A percentile compares a stretch with the other conserved stretches of the same genome.
These are phyloP conservation scores for Smittium culicis DNA, from an alignment of 371 early-diverging fungal genomes.

Conservation along the genomic window DNA sequence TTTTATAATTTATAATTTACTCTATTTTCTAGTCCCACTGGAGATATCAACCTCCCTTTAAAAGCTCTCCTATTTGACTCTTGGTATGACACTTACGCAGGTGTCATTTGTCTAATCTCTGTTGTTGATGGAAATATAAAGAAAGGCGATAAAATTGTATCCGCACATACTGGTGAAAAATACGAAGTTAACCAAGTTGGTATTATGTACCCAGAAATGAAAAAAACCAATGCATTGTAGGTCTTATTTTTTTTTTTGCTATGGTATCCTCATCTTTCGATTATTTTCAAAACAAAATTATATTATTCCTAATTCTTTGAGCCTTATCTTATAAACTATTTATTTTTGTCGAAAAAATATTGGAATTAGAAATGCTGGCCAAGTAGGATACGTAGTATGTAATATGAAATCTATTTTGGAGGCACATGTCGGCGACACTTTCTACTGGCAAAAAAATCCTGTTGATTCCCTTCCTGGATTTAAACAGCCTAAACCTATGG, in stretches of 20 bases:
- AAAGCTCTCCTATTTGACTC: constrained; percentile 83
- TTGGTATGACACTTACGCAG: constrained; percentile 92
- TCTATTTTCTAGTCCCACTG: constrained; percentile 32
- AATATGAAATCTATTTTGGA: constrained; percentile 87
- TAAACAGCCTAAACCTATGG: constrained; percentile 72
- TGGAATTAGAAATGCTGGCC: constrained; percentile 54
- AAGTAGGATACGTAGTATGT: constrained; percentile 87
- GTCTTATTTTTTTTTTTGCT: too few species aligned
- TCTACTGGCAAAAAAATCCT: constrained; percentile 46
- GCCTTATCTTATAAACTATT: too few species aligned
- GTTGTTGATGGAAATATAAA: constrained; percentile 69
- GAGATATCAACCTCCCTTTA: constrained; percentile 48
- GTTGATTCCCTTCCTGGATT: constrained; percentile 78
- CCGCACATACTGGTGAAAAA: constrained; percentile 51
- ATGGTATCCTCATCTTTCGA: too few species aligned
- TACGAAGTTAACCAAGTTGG: constrained; percentile 90
- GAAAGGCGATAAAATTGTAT: constrained; percentile 67
- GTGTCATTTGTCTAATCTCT: constrained; percentile 85
- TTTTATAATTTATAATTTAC: too few species aligned
- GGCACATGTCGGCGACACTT: constrained; percentile 93
- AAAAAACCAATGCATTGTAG: constrained; percentile 57
- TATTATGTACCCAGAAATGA: constrained; percentile 84
- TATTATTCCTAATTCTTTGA: too few species aligned
- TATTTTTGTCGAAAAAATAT: too few species aligned
- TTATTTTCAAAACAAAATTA: too few species aligned